These are phyloP conservation scores for Hippophae gyantsensis DNA, from an alignment of 306 rosid species.

Conservation along the genomic window DNA sequence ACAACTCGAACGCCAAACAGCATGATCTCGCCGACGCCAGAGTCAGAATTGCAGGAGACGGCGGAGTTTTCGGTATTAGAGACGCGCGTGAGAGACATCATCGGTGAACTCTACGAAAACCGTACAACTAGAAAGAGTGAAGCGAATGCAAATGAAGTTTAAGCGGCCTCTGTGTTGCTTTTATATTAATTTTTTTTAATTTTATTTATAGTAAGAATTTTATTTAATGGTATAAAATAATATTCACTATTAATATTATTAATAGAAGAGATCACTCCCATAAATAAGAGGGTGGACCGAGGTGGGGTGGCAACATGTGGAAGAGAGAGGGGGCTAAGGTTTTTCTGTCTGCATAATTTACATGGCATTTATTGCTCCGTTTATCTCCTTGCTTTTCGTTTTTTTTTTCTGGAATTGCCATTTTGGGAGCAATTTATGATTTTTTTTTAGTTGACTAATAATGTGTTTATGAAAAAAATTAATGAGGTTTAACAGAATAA, in stretches of 20 bases:
- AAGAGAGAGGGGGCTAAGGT: conserved; percentile 6
- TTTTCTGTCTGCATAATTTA: conserved; percentile 5
- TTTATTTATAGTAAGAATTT: too few relatives aligned
- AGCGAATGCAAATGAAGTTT: background rate
- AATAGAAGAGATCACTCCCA: too few relatives aligned
- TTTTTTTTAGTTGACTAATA: too few relatives aligned
- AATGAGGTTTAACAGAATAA: too few relatives aligned
- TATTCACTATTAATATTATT: too few relatives aligned
- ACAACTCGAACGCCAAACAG: conserved; percentile 86
- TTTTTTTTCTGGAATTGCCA: too few relatives aligned
- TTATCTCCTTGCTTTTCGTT: conserved; percentile 2
- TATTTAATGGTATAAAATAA: too few relatives aligned
- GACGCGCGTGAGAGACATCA: conserved; percentile 26
- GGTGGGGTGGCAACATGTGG: conserved; percentile 8
- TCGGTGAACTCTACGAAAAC: conserved; percentile 10
- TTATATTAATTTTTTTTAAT: conserved; percentile 10
- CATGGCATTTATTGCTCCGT: conserved; percentile 18
- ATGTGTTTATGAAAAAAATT: too few relatives aligned
- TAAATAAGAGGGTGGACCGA: conserved; percentile 26
- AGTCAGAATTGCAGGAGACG: conserved; percentile 14
- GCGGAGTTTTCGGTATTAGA: conserved; percentile 22
- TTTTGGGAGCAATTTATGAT: too few relatives aligned
- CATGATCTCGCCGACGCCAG: conserved; percentile 60
- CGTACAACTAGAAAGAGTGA: conserved; percentile 5
- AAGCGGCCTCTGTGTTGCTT: conserved; percentile 11